phyloP scores from a whole-genome alignment of 768 basidiomycete genomes.

The Tulasnella sp. region DNA sequence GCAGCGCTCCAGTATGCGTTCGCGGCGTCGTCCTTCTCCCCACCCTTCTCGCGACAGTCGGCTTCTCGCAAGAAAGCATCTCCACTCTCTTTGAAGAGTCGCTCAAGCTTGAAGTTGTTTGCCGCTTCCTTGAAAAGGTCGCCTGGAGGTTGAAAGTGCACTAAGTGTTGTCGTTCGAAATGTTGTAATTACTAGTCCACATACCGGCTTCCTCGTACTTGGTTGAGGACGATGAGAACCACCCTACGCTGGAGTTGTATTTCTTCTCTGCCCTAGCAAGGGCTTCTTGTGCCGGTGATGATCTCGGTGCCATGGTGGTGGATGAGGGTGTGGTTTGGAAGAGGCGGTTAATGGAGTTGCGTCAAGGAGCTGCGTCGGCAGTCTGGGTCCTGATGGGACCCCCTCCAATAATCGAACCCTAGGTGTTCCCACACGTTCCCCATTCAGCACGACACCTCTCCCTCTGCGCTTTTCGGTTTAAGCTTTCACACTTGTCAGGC shows the following conservation, averaged over 20 bases:
- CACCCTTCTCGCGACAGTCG: constrained; percentile 84
- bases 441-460: no score
- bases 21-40: constrained; percentile 89
- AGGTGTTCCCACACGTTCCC: not conserved
- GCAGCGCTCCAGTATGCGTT: constrained; percentile 99
- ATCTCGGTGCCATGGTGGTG: constrained; percentile 17
- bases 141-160: not conserved
- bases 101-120: constrained; percentile 59
- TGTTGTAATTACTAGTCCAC: constrained; percentile 31
- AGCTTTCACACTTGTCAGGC: not conserved
- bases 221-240: constrained; percentile 39
- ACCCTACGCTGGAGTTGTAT: constrained; percentile 30
- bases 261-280: constrained; percentile 29
- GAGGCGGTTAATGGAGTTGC: not conserved
- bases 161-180: not conserved
- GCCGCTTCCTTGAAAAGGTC: constrained; percentile 27
- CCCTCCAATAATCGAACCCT: not conserved
- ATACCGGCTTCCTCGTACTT: constrained; percentile 48
- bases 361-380: not conserved
- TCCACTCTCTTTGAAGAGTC: constrained; percentile 85
- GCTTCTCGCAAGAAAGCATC: constrained; percentile 91
- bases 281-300: constrained; percentile 24
- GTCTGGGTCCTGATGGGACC: not conserved
- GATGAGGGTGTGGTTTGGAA: not conserved
- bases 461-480: not conserved